Percentiles rank a stretch among this genome's conserved stretches.
These are phyloP conservation scores for Ocimum tenuiflorum DNA, from an alignment of 257 asterid species.

Conservation along the genomic window DNA sequence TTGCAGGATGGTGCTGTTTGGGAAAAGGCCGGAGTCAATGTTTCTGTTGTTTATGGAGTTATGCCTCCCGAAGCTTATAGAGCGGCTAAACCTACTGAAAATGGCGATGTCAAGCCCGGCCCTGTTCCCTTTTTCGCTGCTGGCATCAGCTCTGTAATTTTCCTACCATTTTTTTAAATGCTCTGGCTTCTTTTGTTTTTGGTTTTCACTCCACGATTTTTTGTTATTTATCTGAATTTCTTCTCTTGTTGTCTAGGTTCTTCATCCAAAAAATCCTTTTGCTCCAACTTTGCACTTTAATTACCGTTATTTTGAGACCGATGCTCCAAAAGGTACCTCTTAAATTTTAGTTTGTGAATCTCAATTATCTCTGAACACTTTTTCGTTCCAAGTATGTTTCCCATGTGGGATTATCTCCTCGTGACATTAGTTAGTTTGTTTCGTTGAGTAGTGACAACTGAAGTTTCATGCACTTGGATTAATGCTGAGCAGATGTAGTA, in stretches of 20 bases:
- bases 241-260: slow-evolving; percentile 46
- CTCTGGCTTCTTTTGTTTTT: too few relatives aligned
- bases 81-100: slow-evolving; percentile 74
- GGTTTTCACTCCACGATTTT: background rate
- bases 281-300: slow-evolving; percentile 96
- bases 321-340: slow-evolving; percentile 73
- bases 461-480: background rate
- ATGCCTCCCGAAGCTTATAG: slow-evolving; percentile 99
- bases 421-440: background rate
- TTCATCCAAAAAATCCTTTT: slow-evolving; percentile 95
- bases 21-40: slow-evolving; percentile 98
- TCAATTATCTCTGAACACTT: slow-evolving; percentile 5
- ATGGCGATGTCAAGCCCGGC: slow-evolving; percentile 61
- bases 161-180: background rate
- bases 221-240: background rate
- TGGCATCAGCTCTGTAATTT: slow-evolving; percentile 88
- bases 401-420: background rate
- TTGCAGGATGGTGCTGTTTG: slow-evolving; percentile 85
- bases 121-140: slow-evolving; percentile 96
- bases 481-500: background rate
- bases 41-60: slow-evolving; percentile 89
- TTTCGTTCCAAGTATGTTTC: slow-evolving; percentile 9
- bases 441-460: background rate
- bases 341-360: background rate
- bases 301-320: slow-evolving; percentile 93